These are phyloP conservation scores for Cyclotella cryptica DNA, from an alignment of 108 stramenopile species.

Conservation along the genomic window DNA sequence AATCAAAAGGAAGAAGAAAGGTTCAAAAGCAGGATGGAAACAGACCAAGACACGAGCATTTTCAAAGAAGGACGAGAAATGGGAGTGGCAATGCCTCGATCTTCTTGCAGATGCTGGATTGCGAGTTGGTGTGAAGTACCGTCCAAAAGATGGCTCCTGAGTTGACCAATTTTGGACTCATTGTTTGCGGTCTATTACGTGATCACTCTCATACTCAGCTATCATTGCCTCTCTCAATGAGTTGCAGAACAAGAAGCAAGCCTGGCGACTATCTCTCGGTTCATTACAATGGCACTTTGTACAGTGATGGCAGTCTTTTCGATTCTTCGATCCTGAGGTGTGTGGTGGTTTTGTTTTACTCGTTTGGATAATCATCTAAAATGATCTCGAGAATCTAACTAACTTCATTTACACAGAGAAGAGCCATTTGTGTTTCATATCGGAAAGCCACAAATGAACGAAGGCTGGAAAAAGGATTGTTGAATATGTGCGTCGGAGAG, in stretches of 20 bases:
- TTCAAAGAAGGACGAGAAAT: background rate
- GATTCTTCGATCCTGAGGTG: constrained; percentile 51
- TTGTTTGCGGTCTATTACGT: too few species aligned
- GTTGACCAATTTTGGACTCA: too few species aligned
- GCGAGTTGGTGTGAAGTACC: constrained; percentile 31
- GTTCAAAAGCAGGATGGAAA: constrained; percentile 33
- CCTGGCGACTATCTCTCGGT: constrained; percentile 48
- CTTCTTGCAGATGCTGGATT: constrained; percentile 22
- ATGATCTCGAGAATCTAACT: background rate
- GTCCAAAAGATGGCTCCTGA: constrained; percentile 22
- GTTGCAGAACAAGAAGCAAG: constrained; percentile 22
- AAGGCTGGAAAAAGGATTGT: constrained; percentile 84
- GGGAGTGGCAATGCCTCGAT: constrained; percentile 25
- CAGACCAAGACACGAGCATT: constrained; percentile 18
- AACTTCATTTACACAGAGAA: constrained; percentile 17
- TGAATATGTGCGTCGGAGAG: constrained; percentile 90
- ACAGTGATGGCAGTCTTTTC: constrained; percentile 43
- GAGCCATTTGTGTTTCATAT: constrained; percentile 51
- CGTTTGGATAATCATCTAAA: background rate
- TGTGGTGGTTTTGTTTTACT: background rate
- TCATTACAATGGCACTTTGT: constrained; percentile 54
- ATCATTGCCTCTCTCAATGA: background rate
- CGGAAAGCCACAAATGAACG: constrained; percentile 34
- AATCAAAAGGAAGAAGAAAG: constrained; percentile 17
- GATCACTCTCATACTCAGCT: too few species aligned